Percentiles rank a stretch among this genome's conserved stretches.
Conservation (phyloP, 805 yeast genomes). For the Candida silvatica region DNA sequence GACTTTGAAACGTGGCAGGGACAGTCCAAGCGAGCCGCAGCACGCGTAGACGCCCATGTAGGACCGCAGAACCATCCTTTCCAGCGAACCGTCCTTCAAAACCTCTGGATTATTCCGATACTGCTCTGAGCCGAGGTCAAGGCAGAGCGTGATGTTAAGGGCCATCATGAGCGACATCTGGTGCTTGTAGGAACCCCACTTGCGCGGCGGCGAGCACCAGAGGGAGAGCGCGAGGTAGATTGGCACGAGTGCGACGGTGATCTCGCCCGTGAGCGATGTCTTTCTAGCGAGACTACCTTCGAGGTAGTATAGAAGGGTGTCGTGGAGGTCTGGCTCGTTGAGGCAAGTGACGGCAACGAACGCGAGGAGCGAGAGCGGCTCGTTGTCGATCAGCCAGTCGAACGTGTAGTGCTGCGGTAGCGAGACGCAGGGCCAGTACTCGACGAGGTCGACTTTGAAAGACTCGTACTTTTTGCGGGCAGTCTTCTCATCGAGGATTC, state of each 20-base stretch:
- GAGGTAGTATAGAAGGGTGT: conserved; percentile 33
- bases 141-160: conserved; percentile 35
- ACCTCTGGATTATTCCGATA: conserved; percentile 19
- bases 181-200: conserved; percentile 44
- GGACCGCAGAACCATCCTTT: conserved; percentile 30
- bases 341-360: conserved; percentile 39
- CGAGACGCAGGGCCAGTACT: conserved; percentile 41
- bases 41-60: conserved; percentile 40
- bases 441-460: conserved; percentile 31
- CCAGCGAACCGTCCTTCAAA: conserved; percentile 22
- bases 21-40: conserved; percentile 42
- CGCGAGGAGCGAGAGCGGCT: conserved; percentile 34
- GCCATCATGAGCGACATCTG: conserved; percentile 41
- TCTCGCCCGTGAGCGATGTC: conserved; percentile 35
- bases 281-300: conserved; percentile 36
- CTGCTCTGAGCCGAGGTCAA: conserved; percentile 36
- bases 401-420: conserved; percentile 30
- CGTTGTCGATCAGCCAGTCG: conserved; percentile 30
- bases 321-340: conserved; percentile 35
- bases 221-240: conserved; percentile 36
- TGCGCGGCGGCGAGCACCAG: conserved; percentile 47
- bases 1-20: conserved; percentile 41
- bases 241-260: conserved; percentile 32
- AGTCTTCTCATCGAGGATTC: conserved; percentile 26
- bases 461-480: conserved; percentile 25